Evolutionary conservation across 352 stramenopile genomes (phyloP).

Genomic region (Phytophthora tentaculata): DNA sequence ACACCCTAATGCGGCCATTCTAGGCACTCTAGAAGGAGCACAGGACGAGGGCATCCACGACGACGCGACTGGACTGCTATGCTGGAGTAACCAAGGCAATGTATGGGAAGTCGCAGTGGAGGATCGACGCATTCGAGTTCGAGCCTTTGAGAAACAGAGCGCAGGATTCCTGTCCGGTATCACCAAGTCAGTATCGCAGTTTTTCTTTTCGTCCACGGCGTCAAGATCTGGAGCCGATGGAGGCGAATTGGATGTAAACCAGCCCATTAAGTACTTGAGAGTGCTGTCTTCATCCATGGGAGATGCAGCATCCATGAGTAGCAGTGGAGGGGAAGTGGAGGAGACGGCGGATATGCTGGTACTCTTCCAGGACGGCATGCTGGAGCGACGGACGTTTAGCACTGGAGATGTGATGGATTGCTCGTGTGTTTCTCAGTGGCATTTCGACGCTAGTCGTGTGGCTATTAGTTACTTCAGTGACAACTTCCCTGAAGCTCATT

Average conservation of each 20-base stretch:
- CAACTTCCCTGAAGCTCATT: conserved; percentile 59
- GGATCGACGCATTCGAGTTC: conserved; percentile 78
- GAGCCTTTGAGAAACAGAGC: conserved; percentile 74
- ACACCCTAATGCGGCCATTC: conserved; percentile 44
- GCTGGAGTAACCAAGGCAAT: conserved; percentile 81
- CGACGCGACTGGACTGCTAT: conserved; percentile 65
- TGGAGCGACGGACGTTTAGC: conserved; percentile 79
- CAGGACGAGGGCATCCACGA: conserved; percentile 24
- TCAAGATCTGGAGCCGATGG: conserved; percentile 37
- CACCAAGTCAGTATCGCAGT: conserved; percentile 79
- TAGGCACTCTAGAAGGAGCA: conserved; percentile 7
- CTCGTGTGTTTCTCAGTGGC: conserved; percentile 55
- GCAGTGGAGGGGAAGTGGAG: conserved; percentile 32
- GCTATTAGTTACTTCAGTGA: conserved; percentile 80
- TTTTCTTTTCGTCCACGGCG: conserved; percentile 66
- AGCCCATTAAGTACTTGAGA: conserved; percentile 62
- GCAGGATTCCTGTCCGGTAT: conserved; percentile 69
- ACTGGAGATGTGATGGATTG: conserved; percentile 71
- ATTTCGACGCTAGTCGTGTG: conserved; percentile 65
- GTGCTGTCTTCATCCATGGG: conserved; percentile 43
- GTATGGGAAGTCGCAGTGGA: conserved; percentile 85
- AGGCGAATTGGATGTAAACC: conserved; percentile 51
- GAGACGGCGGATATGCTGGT: conserved; percentile 68
- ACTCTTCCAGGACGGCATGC: conserved; percentile 65
- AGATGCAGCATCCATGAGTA: conserved; percentile 26